Evolutionary conservation across 2,329 filamentous ascomycete genomes (phyloP).

Genomic region (Neopestalotiopsis clavispora): DNA sequence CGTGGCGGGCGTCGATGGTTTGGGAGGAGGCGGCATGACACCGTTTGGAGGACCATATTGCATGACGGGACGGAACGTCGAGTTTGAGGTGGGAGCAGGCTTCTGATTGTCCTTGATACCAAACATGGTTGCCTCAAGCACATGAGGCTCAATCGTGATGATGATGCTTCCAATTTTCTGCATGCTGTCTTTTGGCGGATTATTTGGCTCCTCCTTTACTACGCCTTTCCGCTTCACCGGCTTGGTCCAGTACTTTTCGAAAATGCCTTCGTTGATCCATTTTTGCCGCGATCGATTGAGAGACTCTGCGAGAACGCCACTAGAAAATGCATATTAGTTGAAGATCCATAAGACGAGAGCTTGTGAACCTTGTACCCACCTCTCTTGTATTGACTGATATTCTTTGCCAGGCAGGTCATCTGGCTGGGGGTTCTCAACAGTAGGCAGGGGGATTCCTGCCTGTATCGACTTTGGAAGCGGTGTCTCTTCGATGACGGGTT

Average conservation of each 20-base stretch:
- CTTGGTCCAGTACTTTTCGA: slow-evolving; percentile 80
- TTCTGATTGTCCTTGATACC: slow-evolving; percentile 68
- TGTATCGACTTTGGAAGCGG: slow-evolving; percentile 67
- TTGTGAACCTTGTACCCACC: slow-evolving; percentile 49
- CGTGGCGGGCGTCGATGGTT: slow-evolving; percentile 35
- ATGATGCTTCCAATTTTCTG: slow-evolving; percentile 74
- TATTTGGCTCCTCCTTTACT: slow-evolving; percentile 66
- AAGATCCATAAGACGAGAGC: background rate
- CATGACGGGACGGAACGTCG: slow-evolving; percentile 58
- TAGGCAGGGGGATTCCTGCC: slow-evolving; percentile 72
- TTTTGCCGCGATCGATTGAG: slow-evolving; percentile 73
- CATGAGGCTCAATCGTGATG: slow-evolving; percentile 79
- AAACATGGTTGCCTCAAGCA: slow-evolving; percentile 77
- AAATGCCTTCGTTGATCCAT: slow-evolving; percentile 75
- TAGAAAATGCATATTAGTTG: slow-evolving; percentile 35
- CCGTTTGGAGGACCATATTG: slow-evolving; percentile 71
- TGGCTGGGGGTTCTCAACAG: slow-evolving; percentile 69
- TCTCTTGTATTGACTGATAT: slow-evolving; percentile 76
- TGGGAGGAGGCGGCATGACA: slow-evolving; percentile 59
- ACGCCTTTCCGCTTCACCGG: slow-evolving; percentile 71
- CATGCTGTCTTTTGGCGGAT: slow-evolving; percentile 74
- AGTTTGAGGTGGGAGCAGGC: slow-evolving; percentile 43
- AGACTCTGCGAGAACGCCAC: slow-evolving; percentile 77
- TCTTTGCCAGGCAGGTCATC: slow-evolving; percentile 66
- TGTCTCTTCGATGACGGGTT: slow-evolving; percentile 38